A percentile compares a stretch with the other conserved stretches of the same genome.
These are phyloP conservation scores for Beauveria rudraprayagi DNA, from an alignment of 2,329 filamentous ascomycete species.

Conservation along the genomic window DNA sequence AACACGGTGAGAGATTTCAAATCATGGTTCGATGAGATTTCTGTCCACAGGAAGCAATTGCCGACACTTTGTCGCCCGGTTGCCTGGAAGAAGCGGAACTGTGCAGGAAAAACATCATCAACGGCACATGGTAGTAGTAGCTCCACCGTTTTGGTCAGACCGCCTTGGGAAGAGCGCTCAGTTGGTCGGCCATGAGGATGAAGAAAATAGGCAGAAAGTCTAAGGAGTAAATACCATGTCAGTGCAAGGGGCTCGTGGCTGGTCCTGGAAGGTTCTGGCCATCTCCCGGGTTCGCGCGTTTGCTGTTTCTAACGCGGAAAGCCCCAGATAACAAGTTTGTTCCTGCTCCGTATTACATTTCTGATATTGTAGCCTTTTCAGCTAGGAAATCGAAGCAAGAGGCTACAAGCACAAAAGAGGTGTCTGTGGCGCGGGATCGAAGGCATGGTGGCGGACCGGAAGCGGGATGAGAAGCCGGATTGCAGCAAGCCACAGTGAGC, in stretches of 20 bases:
- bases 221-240: no score
- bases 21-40: background rate
- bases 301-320: background rate
- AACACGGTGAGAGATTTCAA: background rate
- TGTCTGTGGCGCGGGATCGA: slow-evolving; percentile 3
- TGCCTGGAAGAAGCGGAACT: background rate
- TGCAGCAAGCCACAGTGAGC: background rate
- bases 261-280: no score
- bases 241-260: no score
- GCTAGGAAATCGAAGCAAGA: background rate
- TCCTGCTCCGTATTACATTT: background rate
- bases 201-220: no score
- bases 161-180: background rate
- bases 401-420: background rate
- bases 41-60: background rate
- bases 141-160: background rate
- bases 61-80: background rate
- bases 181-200: no score
- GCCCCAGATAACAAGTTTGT: background rate
- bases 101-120: background rate
- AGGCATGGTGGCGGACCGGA: background rate
- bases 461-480: background rate
- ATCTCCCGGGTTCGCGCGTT: background rate
- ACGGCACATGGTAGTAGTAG: background rate
- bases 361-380: background rate